These are phyloP conservation scores for Ogataea minuta DNA, from an alignment of 805 yeast genomes.

Conservation along the genomic window DNA sequence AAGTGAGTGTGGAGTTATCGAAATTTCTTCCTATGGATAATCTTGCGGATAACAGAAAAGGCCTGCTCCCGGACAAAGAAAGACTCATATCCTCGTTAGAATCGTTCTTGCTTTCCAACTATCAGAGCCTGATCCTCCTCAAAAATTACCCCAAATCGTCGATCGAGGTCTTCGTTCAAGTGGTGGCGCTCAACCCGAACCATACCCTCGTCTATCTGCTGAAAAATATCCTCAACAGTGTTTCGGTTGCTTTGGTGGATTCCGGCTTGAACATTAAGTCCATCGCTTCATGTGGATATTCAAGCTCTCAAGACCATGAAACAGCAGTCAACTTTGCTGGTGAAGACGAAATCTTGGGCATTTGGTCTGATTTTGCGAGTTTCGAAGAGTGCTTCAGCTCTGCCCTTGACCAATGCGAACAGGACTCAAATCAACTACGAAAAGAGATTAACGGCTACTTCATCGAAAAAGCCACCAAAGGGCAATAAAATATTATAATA, in stretches of 20 bases:
- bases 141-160: slow-evolving; percentile 87
- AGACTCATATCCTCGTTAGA: slow-evolving; percentile 35
- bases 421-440: slow-evolving; percentile 46
- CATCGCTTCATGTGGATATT: slow-evolving; percentile 62
- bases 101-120: slow-evolving; percentile 37
- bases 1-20: slow-evolving; percentile 40
- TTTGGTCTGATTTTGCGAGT: slow-evolving; percentile 47
- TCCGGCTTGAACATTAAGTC: slow-evolving; percentile 81
- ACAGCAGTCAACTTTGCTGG: slow-evolving; percentile 41
- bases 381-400: slow-evolving; percentile 33
- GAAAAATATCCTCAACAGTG: slow-evolving; percentile 52
- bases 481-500: neutral
- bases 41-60: slow-evolving; percentile 37
- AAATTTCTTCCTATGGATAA: slow-evolving; percentile 37
- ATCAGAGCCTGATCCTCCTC: slow-evolving; percentile 45
- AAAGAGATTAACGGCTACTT: slow-evolving; percentile 46
- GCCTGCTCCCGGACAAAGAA: slow-evolving; percentile 14
- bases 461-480: slow-evolving; percentile 14
- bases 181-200: slow-evolving; percentile 48
- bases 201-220: slow-evolving; percentile 38
- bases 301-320: slow-evolving; percentile 17
- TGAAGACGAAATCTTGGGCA: slow-evolving; percentile 57
- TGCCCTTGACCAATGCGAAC: slow-evolving; percentile 32
- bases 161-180: slow-evolving; percentile 70
- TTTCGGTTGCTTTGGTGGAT: slow-evolving; percentile 76